Conservation (phyloP, 139 green algal species). For the Ulvella scutata region DNA sequence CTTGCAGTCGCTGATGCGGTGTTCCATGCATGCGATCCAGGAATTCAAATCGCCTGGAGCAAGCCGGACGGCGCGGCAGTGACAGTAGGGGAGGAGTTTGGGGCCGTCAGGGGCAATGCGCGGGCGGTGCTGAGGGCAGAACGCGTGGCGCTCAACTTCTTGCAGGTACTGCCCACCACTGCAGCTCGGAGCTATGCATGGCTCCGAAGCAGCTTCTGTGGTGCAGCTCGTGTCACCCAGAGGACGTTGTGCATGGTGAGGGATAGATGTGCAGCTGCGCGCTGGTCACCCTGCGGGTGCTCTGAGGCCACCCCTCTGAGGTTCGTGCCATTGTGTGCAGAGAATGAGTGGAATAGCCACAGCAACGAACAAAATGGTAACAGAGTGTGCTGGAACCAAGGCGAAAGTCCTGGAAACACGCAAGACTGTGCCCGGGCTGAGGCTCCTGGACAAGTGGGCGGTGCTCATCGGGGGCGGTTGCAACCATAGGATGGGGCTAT, state of each 20-base stretch:
- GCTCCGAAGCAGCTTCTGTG: too few species aligned
- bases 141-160: constrained; percentile 93
- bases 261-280: too few species aligned
- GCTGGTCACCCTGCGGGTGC: too few species aligned
- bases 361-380: constrained; percentile 56
- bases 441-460: constrained; percentile 96
- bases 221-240: too few species aligned
- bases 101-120: constrained; percentile 45
- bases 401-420: constrained; percentile 76
- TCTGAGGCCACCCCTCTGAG: too few species aligned
- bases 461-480: constrained; percentile 69
- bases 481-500: constrained; percentile 76
- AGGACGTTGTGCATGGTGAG: too few species aligned
- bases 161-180: constrained; percentile 50
- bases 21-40: constrained; percentile 61
- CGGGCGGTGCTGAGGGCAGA: constrained; percentile 83
- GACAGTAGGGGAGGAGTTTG: constrained; percentile 37
- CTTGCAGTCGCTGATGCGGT: constrained; percentile 66
- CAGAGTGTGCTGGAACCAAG: constrained; percentile 13
- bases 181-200: too few species aligned
- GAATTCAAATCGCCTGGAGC: constrained; percentile 40
- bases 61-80: constrained; percentile 18
- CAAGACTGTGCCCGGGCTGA: constrained; percentile 87
- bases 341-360: constrained; percentile 85
- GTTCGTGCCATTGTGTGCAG: too few species aligned